phyloP scores from a whole-genome alignment of 768 basidiomycete genomes.

The Tricholoma saponaceum region DNA sequence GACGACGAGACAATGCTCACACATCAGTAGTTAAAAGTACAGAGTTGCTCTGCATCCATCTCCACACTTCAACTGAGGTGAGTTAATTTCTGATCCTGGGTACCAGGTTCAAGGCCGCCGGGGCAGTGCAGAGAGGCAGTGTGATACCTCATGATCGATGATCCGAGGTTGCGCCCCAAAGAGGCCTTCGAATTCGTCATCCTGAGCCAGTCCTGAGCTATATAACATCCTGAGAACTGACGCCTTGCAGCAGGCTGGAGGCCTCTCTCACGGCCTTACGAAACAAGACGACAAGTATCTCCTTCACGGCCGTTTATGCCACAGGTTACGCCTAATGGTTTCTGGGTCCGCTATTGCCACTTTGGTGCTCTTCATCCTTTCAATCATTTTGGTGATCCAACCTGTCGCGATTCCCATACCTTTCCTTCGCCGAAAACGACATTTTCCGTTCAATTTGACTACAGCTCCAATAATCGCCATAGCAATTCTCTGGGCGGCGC shows the following conservation, averaged over 20 bases:
- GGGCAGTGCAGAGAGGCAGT: neutral
- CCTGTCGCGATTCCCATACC: slow-evolving; percentile 39
- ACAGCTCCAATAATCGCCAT: slow-evolving; percentile 53
- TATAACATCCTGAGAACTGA: too few relatives aligned
- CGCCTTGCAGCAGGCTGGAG: too few relatives aligned
- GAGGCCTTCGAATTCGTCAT: too few relatives aligned
- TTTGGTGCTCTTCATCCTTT: slow-evolving; percentile 47
- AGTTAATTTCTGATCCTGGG: too few relatives aligned
- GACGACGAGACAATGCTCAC: too few relatives aligned
- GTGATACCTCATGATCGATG: neutral
- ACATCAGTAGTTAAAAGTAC: too few relatives aligned
- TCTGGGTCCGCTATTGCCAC: slow-evolving; percentile 44
- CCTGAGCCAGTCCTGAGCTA: too few relatives aligned
- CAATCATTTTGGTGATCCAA: slow-evolving; percentile 48
- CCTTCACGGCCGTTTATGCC: neutral
- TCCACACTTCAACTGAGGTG: too few relatives aligned
- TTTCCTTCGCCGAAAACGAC: slow-evolving; percentile 23
- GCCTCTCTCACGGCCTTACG: too few relatives aligned
- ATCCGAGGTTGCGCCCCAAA: too few relatives aligned
- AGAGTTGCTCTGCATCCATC: too few relatives aligned
- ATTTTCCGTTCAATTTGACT: slow-evolving; percentile 42
- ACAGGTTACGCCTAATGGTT: slow-evolving; percentile 30
- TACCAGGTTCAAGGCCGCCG: too few relatives aligned
- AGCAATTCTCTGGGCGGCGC: slow-evolving; percentile 49
- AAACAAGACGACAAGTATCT: neutral